Percentiles rank a stretch among this genome's conserved stretches.
Evolutionary conservation across 2,329 filamentous ascomycete species (phyloP).

Genomic region (Shiraia sp.): DNA sequence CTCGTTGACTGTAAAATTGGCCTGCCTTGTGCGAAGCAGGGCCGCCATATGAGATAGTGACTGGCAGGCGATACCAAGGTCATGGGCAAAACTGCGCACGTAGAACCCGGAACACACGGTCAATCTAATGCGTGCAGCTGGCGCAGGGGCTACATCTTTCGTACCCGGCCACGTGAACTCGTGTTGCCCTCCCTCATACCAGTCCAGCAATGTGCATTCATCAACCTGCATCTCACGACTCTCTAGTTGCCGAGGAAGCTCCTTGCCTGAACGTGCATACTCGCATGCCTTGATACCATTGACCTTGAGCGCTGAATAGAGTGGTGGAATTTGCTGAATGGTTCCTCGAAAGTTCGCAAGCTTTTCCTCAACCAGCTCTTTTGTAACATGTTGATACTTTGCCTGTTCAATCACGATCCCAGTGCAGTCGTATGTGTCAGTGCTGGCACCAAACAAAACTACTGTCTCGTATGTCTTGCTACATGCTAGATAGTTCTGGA

Average conservation of each 20-base stretch:
- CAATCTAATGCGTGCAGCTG: conserved; percentile 25
- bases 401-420: conserved; percentile 19
- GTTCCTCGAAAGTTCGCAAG: conserved; percentile 24
- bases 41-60: conserved; percentile 29
- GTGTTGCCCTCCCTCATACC: conserved; percentile 24
- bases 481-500: conserved; percentile 29
- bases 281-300: conserved; percentile 36
- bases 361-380: conserved; percentile 19
- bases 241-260: conserved; percentile 29
- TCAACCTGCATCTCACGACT: conserved; percentile 32
- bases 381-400: conserved; percentile 19
- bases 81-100: conserved; percentile 38
- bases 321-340: conserved; percentile 29
- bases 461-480: conserved; percentile 36
- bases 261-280: conserved; percentile 28
- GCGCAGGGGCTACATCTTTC: conserved; percentile 10
- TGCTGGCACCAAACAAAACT: conserved; percentile 33
- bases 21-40: conserved; percentile 30
- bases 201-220: conserved; percentile 32
- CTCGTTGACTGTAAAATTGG: conserved; percentile 16
- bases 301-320: conserved; percentile 38
- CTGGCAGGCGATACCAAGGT: conserved; percentile 31
- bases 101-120: conserved; percentile 38
- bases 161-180: conserved; percentile 15
- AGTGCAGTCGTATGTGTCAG: conserved; percentile 34